Conservation (phyloP, 306 rosid genomes). For the Trifolium dubium region DNA sequence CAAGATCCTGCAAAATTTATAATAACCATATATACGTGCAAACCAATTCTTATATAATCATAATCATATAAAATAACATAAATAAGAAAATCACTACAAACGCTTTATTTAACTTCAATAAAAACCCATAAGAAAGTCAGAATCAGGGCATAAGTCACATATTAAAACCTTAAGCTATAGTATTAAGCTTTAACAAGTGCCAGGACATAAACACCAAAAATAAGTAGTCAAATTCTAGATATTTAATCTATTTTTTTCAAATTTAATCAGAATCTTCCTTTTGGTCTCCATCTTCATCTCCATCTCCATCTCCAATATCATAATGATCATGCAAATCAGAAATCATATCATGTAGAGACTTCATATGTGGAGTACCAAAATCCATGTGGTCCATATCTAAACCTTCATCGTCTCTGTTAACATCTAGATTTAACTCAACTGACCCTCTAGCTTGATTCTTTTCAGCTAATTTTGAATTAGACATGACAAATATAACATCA, state of each 20-base stretch:
- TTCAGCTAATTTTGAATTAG: neutral
- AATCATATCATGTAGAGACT: neutral
- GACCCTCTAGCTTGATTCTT: neutral
- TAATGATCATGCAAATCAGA: neutral
- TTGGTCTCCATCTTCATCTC: neutral
- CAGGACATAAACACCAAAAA: neutral
- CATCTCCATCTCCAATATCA: neutral
- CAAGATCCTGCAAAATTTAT: neutral
- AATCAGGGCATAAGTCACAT: neutral
- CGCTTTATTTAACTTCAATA: neutral
- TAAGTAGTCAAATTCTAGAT: constrained; percentile 1
- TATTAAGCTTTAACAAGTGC: neutral
- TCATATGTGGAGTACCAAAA: neutral
- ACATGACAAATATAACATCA: neutral
- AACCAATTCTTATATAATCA: neutral
- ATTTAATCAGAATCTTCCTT: neutral
- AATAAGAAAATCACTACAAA: neutral
- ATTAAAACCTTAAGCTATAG: neutral
- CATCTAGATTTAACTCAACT: neutral
- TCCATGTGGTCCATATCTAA: neutral
- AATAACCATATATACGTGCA: constrained; percentile 1
- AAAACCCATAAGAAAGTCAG: neutral
- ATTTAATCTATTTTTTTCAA: constrained; percentile 4
- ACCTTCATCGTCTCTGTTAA: neutral
- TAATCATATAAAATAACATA: neutral